Base-by-base conservation (phyloP, 2,329 filamentous ascomycete genomes). In the Penicillium verrucosum region DNA sequence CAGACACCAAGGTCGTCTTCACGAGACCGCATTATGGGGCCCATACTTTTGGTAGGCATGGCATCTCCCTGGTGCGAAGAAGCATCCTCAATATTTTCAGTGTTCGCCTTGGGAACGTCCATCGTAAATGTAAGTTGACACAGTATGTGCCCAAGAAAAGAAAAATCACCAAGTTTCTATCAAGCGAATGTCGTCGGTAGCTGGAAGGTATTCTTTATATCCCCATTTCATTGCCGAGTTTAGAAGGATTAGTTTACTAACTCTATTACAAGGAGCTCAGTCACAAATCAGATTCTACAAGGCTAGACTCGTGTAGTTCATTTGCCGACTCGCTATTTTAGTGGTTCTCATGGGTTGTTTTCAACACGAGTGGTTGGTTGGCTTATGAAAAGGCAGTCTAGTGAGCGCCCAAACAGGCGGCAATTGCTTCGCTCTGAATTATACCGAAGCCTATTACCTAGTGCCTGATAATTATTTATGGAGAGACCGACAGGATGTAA, bases 1-100 rank as follows among this genome's bases (percentile, higher is more conserved):
- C 73, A 77, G n/a, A 78, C 64, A 29, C 63, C 61, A 3, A 77
- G 63, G 42, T 77, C 71, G 53, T 79, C 76, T 5, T 65, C 59
- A 5, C 65, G 70, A 5, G 72, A 70, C 9, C 75, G 69, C 73
- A 77, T 75, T 10, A 70, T 54, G 16, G 62, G 64, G 6, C 25
- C 48, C 36, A 45, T 45, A 14, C 18, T 50, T 12, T 58, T 58
- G 14, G 21, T 30, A 8, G 51, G 45, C 7, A 37, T 12, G 18
- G 29, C 45, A 30, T 49, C 34, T 11, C 21, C 41, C 3, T 52
- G 37, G 5, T 47, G 1, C 5, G 30, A 30, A 14, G 48, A 32
- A 5, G 25, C 48, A 49, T 59, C 23, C n/a, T 59, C 57, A 25
- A 57, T 53, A 14, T 25, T 34, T 18, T 57, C 54, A 27, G 12